Percentiles rank a stretch among this genome's conserved stretches.
Conservation (phyloP, 805 yeast genomes). For the Osmozyma mogii region DNA sequence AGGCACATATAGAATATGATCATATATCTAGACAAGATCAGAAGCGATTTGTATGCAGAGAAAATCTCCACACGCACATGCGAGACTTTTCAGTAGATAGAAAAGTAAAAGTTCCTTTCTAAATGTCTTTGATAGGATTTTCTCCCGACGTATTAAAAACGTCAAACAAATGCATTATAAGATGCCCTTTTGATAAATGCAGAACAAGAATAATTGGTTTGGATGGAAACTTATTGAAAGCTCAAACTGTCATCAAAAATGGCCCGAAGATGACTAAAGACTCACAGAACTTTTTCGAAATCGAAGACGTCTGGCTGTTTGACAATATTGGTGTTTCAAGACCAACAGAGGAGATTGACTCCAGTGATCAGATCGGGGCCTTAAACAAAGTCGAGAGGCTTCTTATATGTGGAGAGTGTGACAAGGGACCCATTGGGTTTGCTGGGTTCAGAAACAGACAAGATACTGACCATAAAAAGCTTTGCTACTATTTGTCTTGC, state of each 20-base stretch:
- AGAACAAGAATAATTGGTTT: constrained; percentile 18
- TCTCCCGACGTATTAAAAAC: no score
- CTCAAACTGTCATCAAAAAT: constrained; percentile 10
- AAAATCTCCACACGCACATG: no score
- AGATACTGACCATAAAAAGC: constrained; percentile 26
- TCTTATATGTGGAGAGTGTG: constrained; percentile 69
- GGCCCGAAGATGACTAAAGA: constrained; percentile 24
- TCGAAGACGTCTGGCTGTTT: constrained; percentile 67
- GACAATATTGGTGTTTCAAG: constrained; percentile 73
- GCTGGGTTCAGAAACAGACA: constrained; percentile 34
- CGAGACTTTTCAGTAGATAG: no score
- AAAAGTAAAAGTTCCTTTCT: no score
- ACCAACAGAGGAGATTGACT: constrained; percentile 19
- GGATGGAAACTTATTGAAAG: constrained; percentile 4
- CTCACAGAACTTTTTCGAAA: constrained; percentile 26
- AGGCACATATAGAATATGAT: no score
- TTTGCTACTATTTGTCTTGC: constrained; percentile 38
- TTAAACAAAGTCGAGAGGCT: constrained; percentile 39
- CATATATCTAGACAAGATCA: no score
- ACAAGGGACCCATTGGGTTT: constrained; percentile 69
- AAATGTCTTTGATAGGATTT: no score
- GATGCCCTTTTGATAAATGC: constrained; percentile 21
- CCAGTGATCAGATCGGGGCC: constrained; percentile 15
- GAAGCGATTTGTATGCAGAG: no score
- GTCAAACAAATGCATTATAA: no score